Evolutionary conservation across 108 stramenopile genomes (phyloP).

Genomic region (Skeletonema grethae): DNA sequence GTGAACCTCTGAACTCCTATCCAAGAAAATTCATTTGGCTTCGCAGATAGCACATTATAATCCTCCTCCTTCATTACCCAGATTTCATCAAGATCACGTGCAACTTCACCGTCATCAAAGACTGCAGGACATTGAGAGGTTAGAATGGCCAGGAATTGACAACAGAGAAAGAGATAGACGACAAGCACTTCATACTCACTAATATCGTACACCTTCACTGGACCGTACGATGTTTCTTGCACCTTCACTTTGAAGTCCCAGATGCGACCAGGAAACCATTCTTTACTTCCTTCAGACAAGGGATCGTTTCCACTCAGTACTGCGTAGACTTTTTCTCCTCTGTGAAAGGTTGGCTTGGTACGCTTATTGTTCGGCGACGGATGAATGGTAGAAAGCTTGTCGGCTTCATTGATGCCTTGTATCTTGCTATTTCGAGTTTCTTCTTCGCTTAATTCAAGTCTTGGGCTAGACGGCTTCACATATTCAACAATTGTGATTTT

Average conservation of each 20-base stretch:
- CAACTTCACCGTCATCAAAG: constrained; percentile 11
- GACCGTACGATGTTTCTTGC: constrained; percentile 2
- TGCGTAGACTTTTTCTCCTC: constrained; percentile 15
- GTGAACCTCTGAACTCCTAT: constrained; percentile 14
- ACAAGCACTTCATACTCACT: neutral
- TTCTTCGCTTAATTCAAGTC: neutral
- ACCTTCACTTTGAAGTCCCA: constrained; percentile 12
- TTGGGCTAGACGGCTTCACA: neutral
- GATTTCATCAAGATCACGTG: constrained; percentile 2
- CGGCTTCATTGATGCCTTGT: neutral
- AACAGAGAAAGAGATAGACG: too few relatives aligned
- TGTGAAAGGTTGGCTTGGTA: constrained; percentile 2
- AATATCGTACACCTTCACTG: constrained; percentile 10
- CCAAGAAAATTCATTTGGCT: constrained; percentile 9
- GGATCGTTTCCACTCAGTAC: neutral
- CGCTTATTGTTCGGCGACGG: neutral
- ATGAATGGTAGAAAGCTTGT: neutral
- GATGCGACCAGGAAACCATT: constrained; percentile 16
- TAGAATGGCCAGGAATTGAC: neutral
- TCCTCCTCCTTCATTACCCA: constrained; percentile 19
- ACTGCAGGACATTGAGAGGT: neutral
- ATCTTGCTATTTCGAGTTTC: neutral
- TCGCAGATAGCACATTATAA: constrained; percentile 6
- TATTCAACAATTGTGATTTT: neutral
- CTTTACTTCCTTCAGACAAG: neutral